Conservation (phyloP, 1,284 basidiomycete genomes). For the Naganishia albida region DNA sequence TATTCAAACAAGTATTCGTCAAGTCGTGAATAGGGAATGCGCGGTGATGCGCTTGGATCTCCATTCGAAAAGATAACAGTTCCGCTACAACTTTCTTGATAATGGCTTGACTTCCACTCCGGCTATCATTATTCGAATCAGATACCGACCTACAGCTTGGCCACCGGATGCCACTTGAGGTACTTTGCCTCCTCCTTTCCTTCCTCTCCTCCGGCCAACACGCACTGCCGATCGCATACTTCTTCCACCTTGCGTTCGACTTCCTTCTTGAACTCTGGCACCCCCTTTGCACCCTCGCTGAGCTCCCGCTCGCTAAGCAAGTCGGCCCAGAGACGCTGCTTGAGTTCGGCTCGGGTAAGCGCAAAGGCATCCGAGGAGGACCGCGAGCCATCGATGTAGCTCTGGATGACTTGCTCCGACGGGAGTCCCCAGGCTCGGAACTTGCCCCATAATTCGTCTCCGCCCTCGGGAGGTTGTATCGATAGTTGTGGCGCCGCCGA, state of each 20-base stretch:
- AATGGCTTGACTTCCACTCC: too few relatives aligned
- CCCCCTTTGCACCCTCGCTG: slow-evolving; percentile 38
- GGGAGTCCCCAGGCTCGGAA: slow-evolving; percentile 53
- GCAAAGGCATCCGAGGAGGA: slow-evolving; percentile 50
- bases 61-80: too few relatives aligned
- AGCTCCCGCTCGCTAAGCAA: slow-evolving; percentile 35
- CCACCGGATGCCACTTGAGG: slow-evolving; percentile 25
- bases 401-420: slow-evolving; percentile 43
- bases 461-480: slow-evolving; percentile 34
- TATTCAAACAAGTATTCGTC: too few relatives aligned
- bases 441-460: slow-evolving; percentile 44
- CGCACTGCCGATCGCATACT: slow-evolving; percentile 43
- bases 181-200: slow-evolving; percentile 30
- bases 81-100: too few relatives aligned
- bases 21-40: too few relatives aligned
- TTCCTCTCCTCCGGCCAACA: slow-evolving; percentile 12
- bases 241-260: slow-evolving; percentile 42
- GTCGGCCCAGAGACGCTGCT: slow-evolving; percentile 38
- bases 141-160: slow-evolving; percentile 17
- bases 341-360: slow-evolving; percentile 46
- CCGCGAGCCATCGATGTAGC: slow-evolving; percentile 45
- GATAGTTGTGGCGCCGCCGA: slow-evolving; percentile 41
- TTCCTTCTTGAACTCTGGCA: slow-evolving; percentile 41
- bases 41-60: too few relatives aligned
- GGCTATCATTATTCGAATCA: too few relatives aligned